These are phyloP conservation scores for Beverwykella pulmonaria DNA, from an alignment of 495 filamentous ascomycete genomes.

Conservation along the genomic window DNA sequence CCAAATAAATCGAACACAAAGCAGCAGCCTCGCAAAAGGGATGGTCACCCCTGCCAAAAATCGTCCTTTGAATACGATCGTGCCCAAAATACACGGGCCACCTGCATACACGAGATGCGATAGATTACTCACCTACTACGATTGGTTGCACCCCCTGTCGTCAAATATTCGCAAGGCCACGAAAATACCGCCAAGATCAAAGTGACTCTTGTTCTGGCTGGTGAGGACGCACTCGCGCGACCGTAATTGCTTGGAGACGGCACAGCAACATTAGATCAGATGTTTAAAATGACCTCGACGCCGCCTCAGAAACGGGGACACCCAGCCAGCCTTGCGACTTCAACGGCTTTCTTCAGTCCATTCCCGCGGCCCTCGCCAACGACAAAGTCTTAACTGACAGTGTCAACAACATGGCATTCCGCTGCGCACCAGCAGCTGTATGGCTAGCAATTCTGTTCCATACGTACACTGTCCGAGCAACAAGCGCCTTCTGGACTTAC, in stretches of 20 bases:
- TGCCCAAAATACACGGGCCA: slow-evolving; percentile 15
- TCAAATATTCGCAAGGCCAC: neutral
- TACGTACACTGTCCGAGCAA: neutral
- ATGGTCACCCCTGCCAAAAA: neutral
- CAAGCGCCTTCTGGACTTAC: slow-evolving; percentile 16
- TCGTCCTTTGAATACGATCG: neutral
- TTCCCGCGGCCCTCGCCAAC: neutral
- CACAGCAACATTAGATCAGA: neutral
- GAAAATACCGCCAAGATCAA: neutral
- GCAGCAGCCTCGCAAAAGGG: slow-evolving; percentile 4
- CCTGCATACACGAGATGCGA: neutral
- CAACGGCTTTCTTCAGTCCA: neutral
- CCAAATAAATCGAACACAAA: neutral
- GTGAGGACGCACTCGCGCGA: neutral
- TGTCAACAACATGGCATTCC: neutral
- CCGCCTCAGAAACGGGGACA: neutral
- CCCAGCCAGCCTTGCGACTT: neutral
- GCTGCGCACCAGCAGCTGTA: neutral
- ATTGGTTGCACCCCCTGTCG: slow-evolving; percentile 1
- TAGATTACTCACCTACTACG: neutral
- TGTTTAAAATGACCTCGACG: slow-evolving; percentile 11
- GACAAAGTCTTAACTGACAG: neutral
- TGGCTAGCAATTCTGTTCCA: slow-evolving; percentile 1
- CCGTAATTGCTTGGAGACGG: neutral
- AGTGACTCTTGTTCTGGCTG: neutral